Evolutionary conservation across 208 protist genomes (phyloP), one percentile per base, ranked within the genome.

Genomic region (Plasmodiophora brassicae): DNA sequence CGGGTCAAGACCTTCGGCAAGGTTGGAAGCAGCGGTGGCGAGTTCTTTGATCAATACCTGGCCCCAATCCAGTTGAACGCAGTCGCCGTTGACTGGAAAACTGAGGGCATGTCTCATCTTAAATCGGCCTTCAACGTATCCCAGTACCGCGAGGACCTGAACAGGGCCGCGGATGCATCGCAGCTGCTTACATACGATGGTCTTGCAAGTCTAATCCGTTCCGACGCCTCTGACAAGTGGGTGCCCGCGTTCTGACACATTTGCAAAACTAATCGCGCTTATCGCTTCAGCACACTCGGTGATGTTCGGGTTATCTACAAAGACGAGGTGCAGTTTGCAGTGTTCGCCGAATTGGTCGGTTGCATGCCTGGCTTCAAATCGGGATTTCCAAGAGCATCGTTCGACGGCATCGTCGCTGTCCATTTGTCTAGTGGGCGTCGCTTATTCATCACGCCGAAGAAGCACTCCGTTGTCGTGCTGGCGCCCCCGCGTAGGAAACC

Each of bases 1-100:
- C 84, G 84, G n/a, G 84, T 57, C 28, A 71, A 86, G 45, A 86
- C 84, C 5, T 86, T 86, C 43, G 84, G 84, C 20, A 65, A 44
- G 10, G 46, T 44, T 54, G 84, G 84, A 28, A 86, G 84, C 84
- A 86, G 84, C 28, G 1, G 43, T 5, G 84, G 84, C 10, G 46
- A 86, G 28, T 65, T 71, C 43, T 86, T 57, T 57, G 84, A 54
- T 32, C 45, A 65, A 36, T 86, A 86, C 44, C 43, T 86, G 84
- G 50, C 5, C 10, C 5, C 14, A 5, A 86, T 86, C 1, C 50
- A 57, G 25, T 86, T 86, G 28, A 86, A 86, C n/a, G 43, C 10
- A 14, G 25, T 32, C 5, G 36, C 28, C 36, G 28, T 86, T 53
- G 84, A 86, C 43, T 86, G 84, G 84, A 38, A 44, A 5, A 5